A percentile compares a stretch with the other conserved stretches of the same genome.
Conservation (phyloP, 768 basidiomycete species). For the Hortiboletus flavorubellus region DNA sequence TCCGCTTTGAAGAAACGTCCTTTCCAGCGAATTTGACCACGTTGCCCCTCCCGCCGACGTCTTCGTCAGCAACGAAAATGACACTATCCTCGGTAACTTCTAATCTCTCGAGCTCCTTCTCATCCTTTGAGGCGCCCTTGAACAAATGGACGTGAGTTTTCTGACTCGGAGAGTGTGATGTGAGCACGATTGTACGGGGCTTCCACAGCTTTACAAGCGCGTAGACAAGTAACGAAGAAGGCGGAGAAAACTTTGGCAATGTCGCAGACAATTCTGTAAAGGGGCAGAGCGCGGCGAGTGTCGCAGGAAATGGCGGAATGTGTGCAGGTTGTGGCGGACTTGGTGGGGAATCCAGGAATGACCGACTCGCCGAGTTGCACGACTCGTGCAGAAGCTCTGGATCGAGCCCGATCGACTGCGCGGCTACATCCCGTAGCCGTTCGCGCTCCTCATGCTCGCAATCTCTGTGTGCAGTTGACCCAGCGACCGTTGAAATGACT, state of each 20-base stretch:
- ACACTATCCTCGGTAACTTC: conserved; percentile 76
- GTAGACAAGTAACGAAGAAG: conserved; percentile 67
- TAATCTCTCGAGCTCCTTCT: conserved; percentile 69
- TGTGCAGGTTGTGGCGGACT: conserved; percentile 3
- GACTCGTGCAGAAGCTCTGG: conserved; percentile 46
- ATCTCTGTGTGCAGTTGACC: conserved; percentile 34
- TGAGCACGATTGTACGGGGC: conserved; percentile 56
- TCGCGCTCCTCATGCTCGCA: conserved; percentile 71
- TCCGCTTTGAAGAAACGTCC: conserved; percentile 47
- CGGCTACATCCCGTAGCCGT: conserved; percentile 71
- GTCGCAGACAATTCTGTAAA: conserved; percentile 51
- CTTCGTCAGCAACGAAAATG: conserved; percentile 66
- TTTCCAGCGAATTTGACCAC: conserved; percentile 69
- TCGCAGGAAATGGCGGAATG: conserved; percentile 63
- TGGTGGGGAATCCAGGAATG: conserved; percentile 19
- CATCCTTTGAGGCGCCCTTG: conserved; percentile 55
- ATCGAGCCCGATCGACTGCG: conserved; percentile 69
- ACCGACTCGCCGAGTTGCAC: conserved; percentile 16
- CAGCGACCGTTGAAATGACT: conserved; percentile 19
- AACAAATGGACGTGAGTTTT: conserved; percentile 68
- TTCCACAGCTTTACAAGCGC: conserved; percentile 76
- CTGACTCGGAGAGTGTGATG: conserved; percentile 36
- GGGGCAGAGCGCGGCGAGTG: conserved; percentile 45
- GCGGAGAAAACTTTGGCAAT: conserved; percentile 67
- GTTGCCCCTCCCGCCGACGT: conserved; percentile 41